A percentile compares a stretch with the other conserved stretches of the same genome.
Conservation (phyloP, 2,329 filamentous ascomycete species). For the Paramyrothecium roridum region DNA sequence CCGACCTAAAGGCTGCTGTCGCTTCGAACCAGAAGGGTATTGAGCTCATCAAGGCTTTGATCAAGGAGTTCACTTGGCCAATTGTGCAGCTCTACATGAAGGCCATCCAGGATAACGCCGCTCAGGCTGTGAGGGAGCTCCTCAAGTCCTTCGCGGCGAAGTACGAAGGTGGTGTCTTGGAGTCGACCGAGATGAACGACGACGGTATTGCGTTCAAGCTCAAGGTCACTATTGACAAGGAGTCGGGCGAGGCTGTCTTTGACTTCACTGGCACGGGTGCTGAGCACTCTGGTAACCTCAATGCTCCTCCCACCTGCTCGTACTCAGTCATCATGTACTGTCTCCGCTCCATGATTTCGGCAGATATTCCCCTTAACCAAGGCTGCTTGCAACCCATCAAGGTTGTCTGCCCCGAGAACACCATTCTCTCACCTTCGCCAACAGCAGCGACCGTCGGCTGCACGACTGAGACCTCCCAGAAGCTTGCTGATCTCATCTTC, state of each 20-base stretch:
- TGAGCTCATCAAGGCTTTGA: slow-evolving; percentile 68
- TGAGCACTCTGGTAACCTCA: slow-evolving; percentile 25
- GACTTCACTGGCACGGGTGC: slow-evolving; percentile 26
- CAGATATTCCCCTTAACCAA: slow-evolving; percentile 30
- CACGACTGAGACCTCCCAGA: slow-evolving; percentile 29
- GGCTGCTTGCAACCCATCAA: slow-evolving; percentile 46
- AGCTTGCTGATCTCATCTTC: slow-evolving; percentile 63
- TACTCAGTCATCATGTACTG: slow-evolving; percentile 29
- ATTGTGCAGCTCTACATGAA: slow-evolving; percentile 83
- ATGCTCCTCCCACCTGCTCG: slow-evolving; percentile 22
- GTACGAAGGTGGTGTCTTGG: slow-evolving; percentile 68
- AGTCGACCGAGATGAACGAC: slow-evolving; percentile 79
- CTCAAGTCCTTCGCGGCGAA: slow-evolving; percentile 68
- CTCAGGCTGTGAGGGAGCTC: slow-evolving; percentile 69
- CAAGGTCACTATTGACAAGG: slow-evolving; percentile 69
- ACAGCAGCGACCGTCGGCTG: slow-evolving; percentile 29
- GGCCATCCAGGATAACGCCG: slow-evolving; percentile 78
- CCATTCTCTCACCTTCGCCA: slow-evolving; percentile 27
- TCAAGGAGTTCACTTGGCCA: slow-evolving; percentile 73
- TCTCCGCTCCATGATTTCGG: slow-evolving; percentile 26
- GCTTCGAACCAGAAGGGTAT: slow-evolving; percentile 86
- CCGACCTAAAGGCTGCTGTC: slow-evolving; percentile 82
- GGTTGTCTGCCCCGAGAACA: slow-evolving; percentile 21
- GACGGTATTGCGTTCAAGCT: slow-evolving; percentile 77
- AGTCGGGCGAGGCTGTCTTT: slow-evolving; percentile 73